These are phyloP conservation scores for Beauveria medogensis DNA, from an alignment of 2,329 filamentous ascomycete species.

Conservation along the genomic window DNA sequence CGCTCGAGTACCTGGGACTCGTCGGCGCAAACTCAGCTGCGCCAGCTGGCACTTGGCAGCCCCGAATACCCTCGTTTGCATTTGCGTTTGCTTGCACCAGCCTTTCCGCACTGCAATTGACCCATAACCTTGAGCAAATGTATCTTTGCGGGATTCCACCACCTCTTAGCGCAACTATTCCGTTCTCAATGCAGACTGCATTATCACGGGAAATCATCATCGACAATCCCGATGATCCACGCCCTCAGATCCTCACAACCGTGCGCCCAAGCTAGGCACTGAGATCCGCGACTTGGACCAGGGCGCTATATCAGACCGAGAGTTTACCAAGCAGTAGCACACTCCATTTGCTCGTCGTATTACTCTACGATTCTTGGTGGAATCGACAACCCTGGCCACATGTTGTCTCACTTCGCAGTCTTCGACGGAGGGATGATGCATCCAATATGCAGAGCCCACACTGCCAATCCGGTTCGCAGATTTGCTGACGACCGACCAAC, in stretches of 20 bases:
- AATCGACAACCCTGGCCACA: not conserved
- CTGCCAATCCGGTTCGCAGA: not conserved
- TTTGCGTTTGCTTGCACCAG: not conserved
- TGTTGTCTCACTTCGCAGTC: constrained; percentile 2
- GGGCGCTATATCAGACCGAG: not conserved
- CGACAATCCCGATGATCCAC: not conserved
- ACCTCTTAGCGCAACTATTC: not conserved
- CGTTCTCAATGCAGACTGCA: not conserved
- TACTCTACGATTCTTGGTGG: not conserved
- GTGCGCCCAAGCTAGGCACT: not conserved
- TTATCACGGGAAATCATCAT: not conserved
- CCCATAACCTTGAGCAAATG: too few relatives aligned
- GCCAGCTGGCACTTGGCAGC: not conserved
- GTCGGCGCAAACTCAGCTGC: too few relatives aligned
- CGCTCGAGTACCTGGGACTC: too few relatives aligned
- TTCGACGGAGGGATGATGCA: not conserved
- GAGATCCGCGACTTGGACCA: not conserved
- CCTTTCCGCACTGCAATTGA: not conserved
- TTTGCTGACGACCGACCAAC: constrained; percentile 5
- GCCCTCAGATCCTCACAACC: not conserved
- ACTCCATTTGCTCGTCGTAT: not conserved
- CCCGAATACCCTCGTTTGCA: not conserved
- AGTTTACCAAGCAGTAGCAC: not conserved
- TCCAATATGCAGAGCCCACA: not conserved
- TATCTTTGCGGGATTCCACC: not conserved